Conservation (phyloP, 164 flowering plant species). For the Cinnamomum chago region DNA sequence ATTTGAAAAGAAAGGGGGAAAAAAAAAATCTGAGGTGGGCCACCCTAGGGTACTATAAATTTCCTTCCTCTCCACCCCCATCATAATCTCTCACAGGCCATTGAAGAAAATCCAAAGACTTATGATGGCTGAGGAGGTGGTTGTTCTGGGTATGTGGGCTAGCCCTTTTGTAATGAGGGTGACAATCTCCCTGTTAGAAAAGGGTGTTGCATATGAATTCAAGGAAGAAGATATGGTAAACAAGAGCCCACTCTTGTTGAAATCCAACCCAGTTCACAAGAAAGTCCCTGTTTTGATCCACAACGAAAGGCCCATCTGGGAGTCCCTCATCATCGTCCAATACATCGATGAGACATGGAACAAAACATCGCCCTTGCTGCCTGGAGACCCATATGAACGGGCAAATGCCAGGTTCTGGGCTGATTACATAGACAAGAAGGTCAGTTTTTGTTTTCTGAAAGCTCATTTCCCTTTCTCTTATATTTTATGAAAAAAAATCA, state of each 20-base stretch:
- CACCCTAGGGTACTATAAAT: too few relatives aligned
- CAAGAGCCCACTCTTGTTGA: conserved; percentile 15
- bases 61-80: too few relatives aligned
- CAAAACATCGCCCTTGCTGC: conserved; percentile 10
- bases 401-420: conserved; percentile 16
- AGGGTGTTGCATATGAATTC: conserved; percentile 18
- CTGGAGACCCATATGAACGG: conserved; percentile 10
- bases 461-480: too few relatives aligned
- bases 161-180: conserved; percentile 27
- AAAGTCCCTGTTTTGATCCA: conserved; percentile 24
- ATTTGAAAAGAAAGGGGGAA: too few relatives aligned
- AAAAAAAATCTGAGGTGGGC: neutral
- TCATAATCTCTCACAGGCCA: too few relatives aligned
- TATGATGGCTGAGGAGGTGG: conserved; percentile 18
- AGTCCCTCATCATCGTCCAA: conserved; percentile 23
- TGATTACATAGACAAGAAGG: conserved; percentile 10
- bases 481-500: too few relatives aligned
- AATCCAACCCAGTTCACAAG: conserved; percentile 20
- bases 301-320: conserved; percentile 19
- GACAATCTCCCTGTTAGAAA: conserved; percentile 22
- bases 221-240: conserved; percentile 13
- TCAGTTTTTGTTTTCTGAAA: neutral
- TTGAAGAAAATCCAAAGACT: too few relatives aligned
- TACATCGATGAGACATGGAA: conserved; percentile 23
- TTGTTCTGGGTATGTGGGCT: conserved; percentile 20